Evolutionary conservation across 257 asterid genomes (phyloP), one percentile per base, ranked within the genome.

Genomic region (Nyctanthes arbortristis): DNA sequence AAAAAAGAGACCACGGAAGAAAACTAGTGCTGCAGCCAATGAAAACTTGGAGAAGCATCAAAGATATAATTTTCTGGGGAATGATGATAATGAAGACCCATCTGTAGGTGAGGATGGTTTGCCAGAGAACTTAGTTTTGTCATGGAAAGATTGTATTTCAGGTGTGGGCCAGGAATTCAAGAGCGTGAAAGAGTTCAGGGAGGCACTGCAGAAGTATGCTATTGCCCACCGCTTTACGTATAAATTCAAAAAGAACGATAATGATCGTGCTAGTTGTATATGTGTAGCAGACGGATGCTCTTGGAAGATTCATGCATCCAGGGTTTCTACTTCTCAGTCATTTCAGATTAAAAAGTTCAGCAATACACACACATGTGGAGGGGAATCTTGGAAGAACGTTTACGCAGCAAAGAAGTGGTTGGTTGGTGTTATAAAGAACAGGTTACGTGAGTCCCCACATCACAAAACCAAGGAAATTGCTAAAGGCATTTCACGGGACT

Each of bases 221-320:
- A 80, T 89, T 66, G 96, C 96, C 75, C 87, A 89, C 70, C 88
- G 91, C 47, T 87, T 92, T 79, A 90, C 73, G 60, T 89, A 87
- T 82, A 92, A 79, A 77, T 71, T 87, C 67, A 88, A 86, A 72
- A 89, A 89, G 80, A 89, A 89, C 18, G 96, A 92, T 66, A 79
- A 90, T 5, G 70, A 65, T 69, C 94, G 98, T 54, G 96, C 88
- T 28, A 88, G 92, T 75, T 96, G 96, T 66, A 71, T 80, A 35
- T 92, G 98, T 75, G 91, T 79, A 47, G 80, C 83, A 62, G 94
- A 89, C 59, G 88, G 96, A 49, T 92, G 98, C 78, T 81, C 91
- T 29, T 92, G 98, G 98, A 88, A 81, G 72, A 86, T 92, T 36
- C 94, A 88, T 71, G 98, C 98, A 69, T 86, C 96, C 31, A 84